These are phyloP conservation scores for Solanum pimpinellifolium DNA, from an alignment of 257 asterid genomes.

Conservation along the genomic window DNA sequence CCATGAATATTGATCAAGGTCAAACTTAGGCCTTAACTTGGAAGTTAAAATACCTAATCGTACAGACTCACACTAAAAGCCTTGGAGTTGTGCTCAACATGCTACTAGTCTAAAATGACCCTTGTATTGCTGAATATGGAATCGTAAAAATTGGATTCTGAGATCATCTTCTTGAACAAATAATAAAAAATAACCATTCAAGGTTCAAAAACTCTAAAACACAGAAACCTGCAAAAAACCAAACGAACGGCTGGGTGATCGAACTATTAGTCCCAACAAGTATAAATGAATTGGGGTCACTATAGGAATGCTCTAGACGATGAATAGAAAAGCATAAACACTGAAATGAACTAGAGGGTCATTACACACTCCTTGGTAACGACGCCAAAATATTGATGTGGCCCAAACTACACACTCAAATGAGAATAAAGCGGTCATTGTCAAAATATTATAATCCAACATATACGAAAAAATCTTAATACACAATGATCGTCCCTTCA, in stretches of 20 bases:
- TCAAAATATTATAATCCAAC: neutral
- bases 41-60: neutral
- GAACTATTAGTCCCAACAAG: no score
- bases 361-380: neutral
- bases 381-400: neutral
- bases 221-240: neutral
- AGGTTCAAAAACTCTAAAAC: neutral
- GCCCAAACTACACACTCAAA: neutral
- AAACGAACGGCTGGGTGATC: neutral
- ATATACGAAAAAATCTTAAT: no score
- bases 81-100: rapidly evolving
- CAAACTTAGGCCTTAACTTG: neutral
- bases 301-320: neutral
- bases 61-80: neutral
- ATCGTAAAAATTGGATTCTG: no score
- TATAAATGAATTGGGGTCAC: neutral
- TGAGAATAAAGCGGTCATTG: neutral
- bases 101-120: neutral
- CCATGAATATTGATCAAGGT: neutral
- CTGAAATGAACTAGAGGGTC: neutral
- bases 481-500: neutral
- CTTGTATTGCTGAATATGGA: neutral
- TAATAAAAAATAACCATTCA: no score
- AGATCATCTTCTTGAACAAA: no score
- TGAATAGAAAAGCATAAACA: no score